Conservation (phyloP, 768 basidiomycete species). For the Tricholoma saponaceum region DNA sequence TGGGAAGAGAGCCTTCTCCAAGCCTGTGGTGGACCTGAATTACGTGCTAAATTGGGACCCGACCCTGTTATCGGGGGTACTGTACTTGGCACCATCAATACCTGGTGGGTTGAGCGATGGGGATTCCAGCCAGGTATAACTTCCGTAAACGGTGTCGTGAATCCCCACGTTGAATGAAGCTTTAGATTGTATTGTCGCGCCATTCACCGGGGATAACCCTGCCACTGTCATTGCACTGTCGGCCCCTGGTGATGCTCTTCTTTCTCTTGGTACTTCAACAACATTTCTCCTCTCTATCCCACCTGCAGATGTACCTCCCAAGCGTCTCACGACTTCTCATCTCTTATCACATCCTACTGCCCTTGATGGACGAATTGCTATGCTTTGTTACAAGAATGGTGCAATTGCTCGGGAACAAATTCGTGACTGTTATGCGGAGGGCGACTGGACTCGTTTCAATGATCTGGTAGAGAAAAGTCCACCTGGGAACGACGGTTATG, state of each 20-base stretch:
- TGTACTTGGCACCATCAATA: slow-evolving; percentile 56
- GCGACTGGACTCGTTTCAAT: slow-evolving; percentile 71
- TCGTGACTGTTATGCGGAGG: slow-evolving; percentile 56
- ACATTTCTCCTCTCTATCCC: slow-evolving; percentile 80
- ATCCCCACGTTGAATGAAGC: neutral
- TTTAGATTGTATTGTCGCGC: slow-evolving; percentile 71
- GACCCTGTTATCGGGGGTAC: slow-evolving; percentile 76
- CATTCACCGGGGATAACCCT: slow-evolving; percentile 90
- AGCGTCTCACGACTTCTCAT: slow-evolving; percentile 72
- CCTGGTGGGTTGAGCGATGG: slow-evolving; percentile 75
- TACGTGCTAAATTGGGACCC: slow-evolving; percentile 66
- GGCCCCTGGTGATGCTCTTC: slow-evolving; percentile 74
- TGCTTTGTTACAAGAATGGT: slow-evolving; percentile 92
- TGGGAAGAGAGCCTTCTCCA: slow-evolving; percentile 70
- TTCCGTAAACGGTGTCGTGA: neutral
- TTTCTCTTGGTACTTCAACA: slow-evolving; percentile 87
- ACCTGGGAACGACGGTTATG: slow-evolving; percentile 53
- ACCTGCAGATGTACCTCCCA: slow-evolving; percentile 57
- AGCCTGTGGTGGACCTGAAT: slow-evolving; percentile 62
- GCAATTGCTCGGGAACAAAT: slow-evolving; percentile 78
- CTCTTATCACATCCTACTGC: slow-evolving; percentile 68
- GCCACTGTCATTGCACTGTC: slow-evolving; percentile 75
- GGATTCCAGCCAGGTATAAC: slow-evolving; percentile 61
- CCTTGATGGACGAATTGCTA: slow-evolving; percentile 66
- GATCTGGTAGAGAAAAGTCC: slow-evolving; percentile 49